phyloP scores from a whole-genome alignment of 2,329 filamentous ascomycete genomes.

The Thielaviopsis euricoi region DNA sequence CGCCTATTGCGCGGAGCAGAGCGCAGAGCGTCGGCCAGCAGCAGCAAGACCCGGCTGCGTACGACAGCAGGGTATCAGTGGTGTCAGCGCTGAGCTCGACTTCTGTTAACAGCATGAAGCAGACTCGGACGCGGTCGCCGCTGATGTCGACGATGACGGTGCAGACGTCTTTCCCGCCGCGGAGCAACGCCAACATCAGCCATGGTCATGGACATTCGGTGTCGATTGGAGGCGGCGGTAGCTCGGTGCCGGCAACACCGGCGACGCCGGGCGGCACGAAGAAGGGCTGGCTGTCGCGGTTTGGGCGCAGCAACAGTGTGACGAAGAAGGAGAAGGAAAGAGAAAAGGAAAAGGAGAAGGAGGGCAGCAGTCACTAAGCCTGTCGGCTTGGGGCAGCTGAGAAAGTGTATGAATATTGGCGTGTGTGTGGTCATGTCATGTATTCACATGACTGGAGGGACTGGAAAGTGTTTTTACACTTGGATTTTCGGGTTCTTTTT shows the following conservation, averaged over 20 bases:
- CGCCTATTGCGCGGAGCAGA: constrained; percentile 35
- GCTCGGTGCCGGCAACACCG: constrained; percentile 1
- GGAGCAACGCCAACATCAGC: neutral
- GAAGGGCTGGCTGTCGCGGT: constrained; percentile 10
- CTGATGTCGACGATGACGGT: constrained; percentile 2
- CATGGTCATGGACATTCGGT: constrained; percentile 5
- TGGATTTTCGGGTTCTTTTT: neutral
- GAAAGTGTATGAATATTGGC: too few relatives aligned
- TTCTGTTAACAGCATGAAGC: neutral
- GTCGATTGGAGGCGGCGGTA: constrained; percentile 2
- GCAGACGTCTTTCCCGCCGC: constrained; percentile 4
- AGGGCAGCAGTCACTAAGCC: neutral
- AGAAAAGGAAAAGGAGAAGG: neutral
- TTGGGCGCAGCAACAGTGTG: constrained; percentile 11
- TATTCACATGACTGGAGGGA: too few relatives aligned
- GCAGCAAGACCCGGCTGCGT: neutral
- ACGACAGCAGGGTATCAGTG: neutral
- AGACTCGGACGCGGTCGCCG: constrained; percentile 1
- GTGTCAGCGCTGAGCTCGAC: neutral
- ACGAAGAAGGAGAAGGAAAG: constrained; percentile 4
- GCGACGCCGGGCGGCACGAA: constrained; percentile 6
- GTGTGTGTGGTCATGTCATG: too few relatives aligned
- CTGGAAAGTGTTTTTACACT: neutral
- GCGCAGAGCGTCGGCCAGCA: constrained; percentile 9
- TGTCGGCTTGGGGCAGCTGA: neutral